Evolutionary conservation across 2,329 filamentous ascomycete genomes (phyloP).

Genomic region (Didymosphaeria variabile): DNA sequence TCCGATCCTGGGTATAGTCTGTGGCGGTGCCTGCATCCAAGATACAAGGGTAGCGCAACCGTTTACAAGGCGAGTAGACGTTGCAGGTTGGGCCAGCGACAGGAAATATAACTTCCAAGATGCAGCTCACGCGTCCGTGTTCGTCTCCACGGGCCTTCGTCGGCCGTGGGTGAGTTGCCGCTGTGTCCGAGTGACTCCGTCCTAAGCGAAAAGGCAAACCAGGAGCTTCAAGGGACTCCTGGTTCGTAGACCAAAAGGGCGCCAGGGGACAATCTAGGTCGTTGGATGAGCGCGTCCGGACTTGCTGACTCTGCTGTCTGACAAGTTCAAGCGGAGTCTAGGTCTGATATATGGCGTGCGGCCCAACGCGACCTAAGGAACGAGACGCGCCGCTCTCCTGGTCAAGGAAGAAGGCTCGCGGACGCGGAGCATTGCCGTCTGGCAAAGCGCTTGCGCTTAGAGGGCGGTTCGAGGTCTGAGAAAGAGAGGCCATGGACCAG

Average conservation of each 20-base stretch:
- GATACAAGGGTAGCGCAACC: constrained; percentile 33
- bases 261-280: constrained; percentile 22
- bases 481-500: constrained; percentile 36
- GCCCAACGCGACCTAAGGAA: constrained; percentile 29
- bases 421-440: constrained; percentile 37
- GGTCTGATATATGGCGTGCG: constrained; percentile 42
- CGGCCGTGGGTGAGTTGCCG: constrained; percentile 38
- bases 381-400: constrained; percentile 38
- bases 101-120: constrained; percentile 37
- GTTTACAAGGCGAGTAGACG: constrained; percentile 35
- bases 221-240: constrained; percentile 31
- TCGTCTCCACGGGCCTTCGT: constrained; percentile 32
- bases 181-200: constrained; percentile 41
- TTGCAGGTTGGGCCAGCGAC: constrained; percentile 29
- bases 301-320: constrained; percentile 34
- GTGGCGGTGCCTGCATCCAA: constrained; percentile 37
- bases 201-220: constrained; percentile 32
- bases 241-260: constrained; percentile 24
- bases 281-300: constrained; percentile 38
- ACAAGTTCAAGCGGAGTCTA: constrained; percentile 31
- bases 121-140: constrained; percentile 37
- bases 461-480: constrained; percentile 44
- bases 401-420: constrained; percentile 33
- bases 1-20: constrained; percentile 16
- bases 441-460: constrained; percentile 49